Base-by-base conservation (phyloP, 2,329 filamentous ascomycete genomes). In the Paecilomyces variotii region DNA sequence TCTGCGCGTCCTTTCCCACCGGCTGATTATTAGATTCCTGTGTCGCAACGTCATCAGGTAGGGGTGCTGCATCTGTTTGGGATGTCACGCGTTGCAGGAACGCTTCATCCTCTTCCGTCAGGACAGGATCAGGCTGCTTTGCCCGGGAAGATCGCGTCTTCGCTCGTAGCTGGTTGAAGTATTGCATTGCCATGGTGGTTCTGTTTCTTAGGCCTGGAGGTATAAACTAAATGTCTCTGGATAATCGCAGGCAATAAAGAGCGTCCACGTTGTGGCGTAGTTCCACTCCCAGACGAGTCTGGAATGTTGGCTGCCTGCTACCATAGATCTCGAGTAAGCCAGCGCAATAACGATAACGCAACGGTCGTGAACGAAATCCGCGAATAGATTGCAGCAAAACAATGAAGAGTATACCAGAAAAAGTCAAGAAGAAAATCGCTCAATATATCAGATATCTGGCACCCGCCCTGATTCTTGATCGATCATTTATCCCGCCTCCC, bases 91-190 rank as follows among this genome's bases (percentile, higher is more conserved):
- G 73, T 57, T 78, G 74, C 34, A 86, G 70, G 63, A 85, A 86
- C 56, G 78, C 74, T 63, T 86, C 81, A 61, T 87, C 84, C 65
- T 85, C 83, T n/a, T 82, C 78, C 19, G 81, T 83, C n/a, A 86
- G 68, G 2, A 86, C 78, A 67, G 65, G 78, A 54, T 68, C 70
- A 30, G 72, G 61, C 54, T 66, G 67, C 58, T 56, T 65, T 56
- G 62, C 67, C 64, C 59, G 72, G 55, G 60, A 70, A 14, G 69
- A 67, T 51, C 67, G 72, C 55, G 69, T 67, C 62, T 74, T 76
- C 57, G 70, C 66, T 57, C 73, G 76, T 53, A 78, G 71, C 61
- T 74, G 70, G 54, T 72, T 77, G 57, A 80, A 69, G 61, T 78
- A 78, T 62, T 79, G 70, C 71, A 77, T 76, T 10, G 61, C 55